Evolutionary conservation across 2,329 filamentous ascomycete genomes (phyloP), one percentile per base, ranked within the genome.

Genomic region (Fusarium continuum): DNA sequence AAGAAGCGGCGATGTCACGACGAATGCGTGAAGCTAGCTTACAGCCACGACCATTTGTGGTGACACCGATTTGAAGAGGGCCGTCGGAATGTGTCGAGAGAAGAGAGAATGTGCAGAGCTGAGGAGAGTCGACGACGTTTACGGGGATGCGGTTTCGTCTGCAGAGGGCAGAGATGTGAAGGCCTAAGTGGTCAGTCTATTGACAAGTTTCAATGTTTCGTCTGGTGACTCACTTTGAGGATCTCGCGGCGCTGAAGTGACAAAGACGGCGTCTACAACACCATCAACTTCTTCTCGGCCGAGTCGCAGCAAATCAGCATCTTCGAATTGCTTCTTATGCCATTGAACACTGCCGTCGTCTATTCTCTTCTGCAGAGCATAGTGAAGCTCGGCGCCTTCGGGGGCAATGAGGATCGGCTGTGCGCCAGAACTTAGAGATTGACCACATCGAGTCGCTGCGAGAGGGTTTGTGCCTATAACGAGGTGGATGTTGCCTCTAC

Each of bases 31-130:
- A 92, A 6, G 95, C 92, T 25, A 99, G 85, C 77, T 97, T 97
- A 80, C 95, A 98, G 2, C 95, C 95, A 69, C 91, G 89, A 17
- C 95, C 94, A 55, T 96, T 97, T 1, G 95, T 98, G 4, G 95
- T 98, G 55, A 99, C 91, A 61, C 95, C 95, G 59, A 99, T 90
- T 74, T 98, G 95, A 34, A 99, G 82, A 9, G 95, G 94, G 0
- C 95, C 95, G 72, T 97, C 93, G 50, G 86, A 88, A 75, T 98
- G 88, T 8, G 92, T 96, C 20, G 93, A 95, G 39, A 98, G 87
- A 47, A 99, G 83, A 6, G 91, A 90, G 75, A 99, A 97, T 22
- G 92, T 91, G 79, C 93, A 97, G 14, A 98, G 88, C 28, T 87
- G 83, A 0, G 94, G 91, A 0, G 91, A 86, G 78, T 99, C 95